Evolutionary conservation across 1,284 basidiomycete genomes (phyloP), one percentile per base, ranked within the genome.

Genomic region (Trichosporon coremiiforme): DNA sequence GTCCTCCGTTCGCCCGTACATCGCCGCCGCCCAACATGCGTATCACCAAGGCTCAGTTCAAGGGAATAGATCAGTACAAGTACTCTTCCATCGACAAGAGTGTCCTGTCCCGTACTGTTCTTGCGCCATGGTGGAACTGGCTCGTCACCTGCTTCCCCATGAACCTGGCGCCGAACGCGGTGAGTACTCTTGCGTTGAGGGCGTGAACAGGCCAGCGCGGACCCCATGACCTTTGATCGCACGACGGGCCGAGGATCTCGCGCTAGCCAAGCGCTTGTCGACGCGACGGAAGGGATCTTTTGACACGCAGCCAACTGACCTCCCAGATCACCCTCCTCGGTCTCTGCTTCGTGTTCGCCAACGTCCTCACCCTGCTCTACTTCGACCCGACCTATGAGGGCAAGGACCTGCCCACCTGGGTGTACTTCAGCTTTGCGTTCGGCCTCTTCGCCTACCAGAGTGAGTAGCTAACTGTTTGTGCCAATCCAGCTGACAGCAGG

Each of bases 71-170:
- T 77, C 79, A 85, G 73, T 89, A 89, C 85, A 87, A 87, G 76
- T 89, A 89, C 77, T 85, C 85, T 41, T 85, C 85, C 13, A 81
- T 85, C 22, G 88, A 88, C 80, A 85, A 87, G 76, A 86, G 82
- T 6, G 81, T 87, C 57, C 78, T 79, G 29, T 77, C 75, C 17
- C 75, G 78, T 66, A 74, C 80, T 69, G 85, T 98, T 41, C 87
- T 99, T 69, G 89, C 90, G 66, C 94, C 93, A 1, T 98, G 92
- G 85, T 99, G 96, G 96, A 95, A 88, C 72, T 92, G 91, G 91
- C 90, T 98, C 74, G 93, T 98, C 65, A 92, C 89, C 15, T 86
- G 95, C 41, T 97, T 95, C 88, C 97, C 96, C 0, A 86, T 87
- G 66, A 90, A 85, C 64, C 86, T 98, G 22, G 96, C 97, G 0